phyloP scores from a whole-genome alignment of 2,329 filamentous ascomycete species.

The Calonectria fujianensis region DNA sequence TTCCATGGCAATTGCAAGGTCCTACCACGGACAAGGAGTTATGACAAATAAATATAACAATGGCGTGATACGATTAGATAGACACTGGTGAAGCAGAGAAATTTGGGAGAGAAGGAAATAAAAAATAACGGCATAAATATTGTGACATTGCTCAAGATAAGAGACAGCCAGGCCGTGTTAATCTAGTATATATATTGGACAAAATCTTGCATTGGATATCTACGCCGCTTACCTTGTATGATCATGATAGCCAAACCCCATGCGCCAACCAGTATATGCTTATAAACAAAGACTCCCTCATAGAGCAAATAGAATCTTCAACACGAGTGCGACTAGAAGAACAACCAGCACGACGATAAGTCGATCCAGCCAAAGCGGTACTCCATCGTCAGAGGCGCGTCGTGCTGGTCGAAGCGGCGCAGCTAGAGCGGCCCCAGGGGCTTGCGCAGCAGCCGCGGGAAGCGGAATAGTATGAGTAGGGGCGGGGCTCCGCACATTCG shows the following conservation, averaged over 20 bases:
- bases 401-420: slow-evolving; percentile 46
- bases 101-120: background rate
- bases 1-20: slow-evolving; percentile 58
- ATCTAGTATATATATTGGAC: slow-evolving; percentile 8
- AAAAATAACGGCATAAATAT: slow-evolving; percentile 30
- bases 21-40: slow-evolving; percentile 30
- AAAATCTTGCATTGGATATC: slow-evolving; percentile 49
- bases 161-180: background rate
- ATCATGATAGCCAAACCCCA: slow-evolving; percentile 24
- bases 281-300: slow-evolving; percentile 40
- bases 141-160: slow-evolving; percentile 31
- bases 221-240: slow-evolving; percentile 45
- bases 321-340: slow-evolving; percentile 81
- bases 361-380: slow-evolving; percentile 86
- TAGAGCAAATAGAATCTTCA: slow-evolving; percentile 69
- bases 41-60: background rate
- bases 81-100: slow-evolving; percentile 26
- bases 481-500: slow-evolving; percentile 41
- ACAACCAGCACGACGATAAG: slow-evolving; percentile 84
- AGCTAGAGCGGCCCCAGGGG: slow-evolving; percentile 20
- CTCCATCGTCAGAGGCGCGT: slow-evolving; percentile 64
- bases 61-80: background rate
- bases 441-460: slow-evolving; percentile 32
- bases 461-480: slow-evolving; percentile 42
- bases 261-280: slow-evolving; percentile 19